These are phyloP conservation scores for Dothiorella sarmentorum DNA, from an alignment of 2,329 filamentous ascomycete genomes.

Conservation along the genomic window DNA sequence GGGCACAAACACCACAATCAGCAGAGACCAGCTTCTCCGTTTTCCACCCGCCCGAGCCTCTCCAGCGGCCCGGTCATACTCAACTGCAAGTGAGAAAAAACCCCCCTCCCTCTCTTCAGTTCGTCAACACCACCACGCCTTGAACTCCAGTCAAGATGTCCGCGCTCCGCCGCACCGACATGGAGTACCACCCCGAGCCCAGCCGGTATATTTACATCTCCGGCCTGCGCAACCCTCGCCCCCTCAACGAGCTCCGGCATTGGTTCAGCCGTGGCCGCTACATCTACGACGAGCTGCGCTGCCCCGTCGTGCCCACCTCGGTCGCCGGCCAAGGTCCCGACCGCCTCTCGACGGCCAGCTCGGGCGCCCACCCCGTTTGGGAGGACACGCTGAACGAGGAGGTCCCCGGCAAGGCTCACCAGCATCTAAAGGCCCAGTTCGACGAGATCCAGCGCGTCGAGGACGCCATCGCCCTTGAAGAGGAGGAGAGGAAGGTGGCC, in stretches of 20 bases:
- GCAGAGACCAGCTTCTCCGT: no score
- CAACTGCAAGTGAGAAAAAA: no score
- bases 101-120: no score
- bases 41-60: no score
- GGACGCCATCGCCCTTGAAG: neutral
- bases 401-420: neutral
- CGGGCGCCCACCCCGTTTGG: neutral
- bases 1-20: no score
- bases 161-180: no score
- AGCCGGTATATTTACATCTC: neutral
- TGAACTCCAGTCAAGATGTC: no score
- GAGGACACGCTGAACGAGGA: neutral
- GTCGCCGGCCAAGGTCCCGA: neutral
- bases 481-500: neutral
- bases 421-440: neutral
- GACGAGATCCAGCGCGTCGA: neutral
- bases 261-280: neutral
- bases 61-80: no score
- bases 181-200: neutral
- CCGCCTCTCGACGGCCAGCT: neutral
- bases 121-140: no score
- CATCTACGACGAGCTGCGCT: neutral
- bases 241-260: neutral
- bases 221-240: neutral
- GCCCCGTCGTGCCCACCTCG: neutral